These are phyloP conservation scores for Styphnolobium japonicum DNA, from an alignment of 306 rosid genomes.

Conservation along the genomic window DNA sequence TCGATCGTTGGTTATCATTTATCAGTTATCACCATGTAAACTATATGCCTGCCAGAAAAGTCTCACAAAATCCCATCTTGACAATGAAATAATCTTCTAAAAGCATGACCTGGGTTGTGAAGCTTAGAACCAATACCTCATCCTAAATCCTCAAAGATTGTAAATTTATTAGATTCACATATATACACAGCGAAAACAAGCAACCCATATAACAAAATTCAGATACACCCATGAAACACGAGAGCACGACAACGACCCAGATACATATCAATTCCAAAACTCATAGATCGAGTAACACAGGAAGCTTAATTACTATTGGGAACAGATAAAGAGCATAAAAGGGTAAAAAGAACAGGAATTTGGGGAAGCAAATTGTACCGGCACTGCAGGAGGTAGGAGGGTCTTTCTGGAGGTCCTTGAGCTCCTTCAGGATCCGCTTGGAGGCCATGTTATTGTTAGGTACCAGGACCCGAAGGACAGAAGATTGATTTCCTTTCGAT, in stretches of 20 bases:
- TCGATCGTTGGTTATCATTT: neutral
- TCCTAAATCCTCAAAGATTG: neutral
- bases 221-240: neutral
- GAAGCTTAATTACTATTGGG: neutral
- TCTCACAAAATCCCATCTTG: neutral
- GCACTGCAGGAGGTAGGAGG: slow-evolving; percentile 91
- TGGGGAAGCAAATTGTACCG: slow-evolving; percentile 38
- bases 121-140: neutral
- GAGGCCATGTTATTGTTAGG: slow-evolving; percentile 69
- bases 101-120: neutral
- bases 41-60: neutral
- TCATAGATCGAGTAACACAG: slow-evolving; percentile 37
- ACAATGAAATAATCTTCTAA: neutral
- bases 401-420: slow-evolving; percentile 85
- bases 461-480: neutral
- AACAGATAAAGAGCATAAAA: neutral
- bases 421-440: slow-evolving; percentile 87
- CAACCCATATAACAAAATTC: neutral
- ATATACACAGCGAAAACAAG: neutral
- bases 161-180: neutral
- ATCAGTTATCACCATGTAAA: neutral
- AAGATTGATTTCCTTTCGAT: slow-evolving; percentile 39
- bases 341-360: neutral
- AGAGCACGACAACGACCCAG: neutral
- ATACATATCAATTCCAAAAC: neutral